phyloP scores from a whole-genome alignment of 1,139 yeast genomes.

The Geotrichum klebahnii region DNA sequence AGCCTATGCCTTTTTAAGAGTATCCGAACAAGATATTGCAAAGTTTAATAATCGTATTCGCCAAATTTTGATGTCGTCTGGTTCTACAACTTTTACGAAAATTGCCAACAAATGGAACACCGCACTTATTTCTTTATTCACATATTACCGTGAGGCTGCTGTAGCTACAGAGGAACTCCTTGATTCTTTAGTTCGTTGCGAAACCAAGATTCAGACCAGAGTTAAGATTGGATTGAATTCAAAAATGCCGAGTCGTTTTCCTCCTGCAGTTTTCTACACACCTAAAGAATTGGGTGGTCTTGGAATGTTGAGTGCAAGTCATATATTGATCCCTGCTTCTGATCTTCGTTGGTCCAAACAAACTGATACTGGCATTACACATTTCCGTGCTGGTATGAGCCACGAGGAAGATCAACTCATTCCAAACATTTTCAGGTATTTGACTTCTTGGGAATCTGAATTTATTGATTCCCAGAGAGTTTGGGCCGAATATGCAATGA shows the following conservation, averaged over 20 bases:
- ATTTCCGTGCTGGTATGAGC: constrained; percentile 90
- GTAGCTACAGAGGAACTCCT: constrained; percentile 74
- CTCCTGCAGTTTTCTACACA: constrained; percentile 97
- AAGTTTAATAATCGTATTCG: constrained; percentile 79
- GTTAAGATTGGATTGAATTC: constrained; percentile 94
- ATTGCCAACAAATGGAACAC: constrained; percentile 97
- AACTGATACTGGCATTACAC: constrained; percentile 91
- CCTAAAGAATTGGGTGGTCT: constrained; percentile 96
- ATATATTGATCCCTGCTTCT: constrained; percentile 87
- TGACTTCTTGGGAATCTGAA: constrained; percentile 96
- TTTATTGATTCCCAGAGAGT: constrained; percentile 91
- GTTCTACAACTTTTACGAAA: constrained; percentile 91
- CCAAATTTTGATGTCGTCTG: constrained; percentile 91
- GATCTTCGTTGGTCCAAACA: constrained; percentile 89
- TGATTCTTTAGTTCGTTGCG: constrained; percentile 82
- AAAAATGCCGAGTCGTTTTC: constrained; percentile 97
- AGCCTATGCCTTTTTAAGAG: constrained; percentile 83
- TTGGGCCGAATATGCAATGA: constrained; percentile 95
- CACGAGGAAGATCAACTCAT: constrained; percentile 72
- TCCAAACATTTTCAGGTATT: constrained; percentile 89
- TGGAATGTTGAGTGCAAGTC: constrained; percentile 97
- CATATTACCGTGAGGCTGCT: constrained; percentile 91
- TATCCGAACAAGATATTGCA: constrained; percentile 72
- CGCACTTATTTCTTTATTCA: constrained; percentile 76
- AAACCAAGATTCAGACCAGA: constrained; percentile 88